Evolutionary conservation across 257 asterid genomes (phyloP), one percentile per base, ranked within the genome.

Genomic region (Nicotiana benthamiana): DNA sequence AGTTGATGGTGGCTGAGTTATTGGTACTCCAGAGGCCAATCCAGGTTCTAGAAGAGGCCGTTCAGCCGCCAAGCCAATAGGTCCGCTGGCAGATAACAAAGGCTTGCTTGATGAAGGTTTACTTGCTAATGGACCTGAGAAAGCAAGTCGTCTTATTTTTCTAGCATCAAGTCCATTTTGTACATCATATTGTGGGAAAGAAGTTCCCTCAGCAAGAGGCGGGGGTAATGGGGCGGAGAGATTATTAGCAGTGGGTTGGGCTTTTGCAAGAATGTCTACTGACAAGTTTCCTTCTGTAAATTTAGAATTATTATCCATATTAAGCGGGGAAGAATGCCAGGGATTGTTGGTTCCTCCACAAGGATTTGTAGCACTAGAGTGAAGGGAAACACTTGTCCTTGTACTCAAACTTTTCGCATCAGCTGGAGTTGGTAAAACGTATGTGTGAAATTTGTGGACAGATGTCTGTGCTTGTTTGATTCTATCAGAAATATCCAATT

Each of bases 271-370:
- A 79, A 51, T 36, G 54, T 77, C 86, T 3, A 77, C 65, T 67
- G 82, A 80, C 61, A 86, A 82, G 86, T 83, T 91, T 75, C 90
- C 90, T 48, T 90, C 93, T 11, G 82, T 40, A 15, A 80, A 46
- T 80, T 85, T 93, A 75, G 86, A 85, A 67, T 84, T 90, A 86
- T 90, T 92, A 82, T 87, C 92, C 30, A 87, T 85, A 82, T 94
- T 93, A 32, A 94, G 89, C 17, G 97, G 97, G 34, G 97, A 87
- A 67, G 98, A 93, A 88, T 92, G 97, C 97, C 97, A 93, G 40
- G 90, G 74, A 84, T 84, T 88, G 80, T 88, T 91, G 83, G 87
- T 86, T 87, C 84, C 86, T 62, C 88, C 89, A 67, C 70, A 53
- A 48, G 89, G 74, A 66, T 74, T 79, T 72, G 83, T 27, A 32